Percentiles rank a stretch among this genome's conserved stretches.
Evolutionary conservation across 2,329 filamentous ascomycete genomes (phyloP).

Genomic region (Clathrospora elynae): DNA sequence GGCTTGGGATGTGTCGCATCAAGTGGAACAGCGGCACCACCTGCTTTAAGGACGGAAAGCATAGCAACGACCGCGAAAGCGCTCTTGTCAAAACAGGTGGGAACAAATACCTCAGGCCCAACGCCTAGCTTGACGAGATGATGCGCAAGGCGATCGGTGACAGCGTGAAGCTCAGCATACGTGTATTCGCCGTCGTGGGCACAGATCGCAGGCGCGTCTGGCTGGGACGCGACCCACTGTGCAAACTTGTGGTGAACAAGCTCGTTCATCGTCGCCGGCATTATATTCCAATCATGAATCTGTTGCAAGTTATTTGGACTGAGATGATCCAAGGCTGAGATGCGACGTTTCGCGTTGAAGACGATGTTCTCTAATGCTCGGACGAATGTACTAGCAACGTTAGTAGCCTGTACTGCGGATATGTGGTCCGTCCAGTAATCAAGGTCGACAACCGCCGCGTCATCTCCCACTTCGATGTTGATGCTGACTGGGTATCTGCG

Average conservation of each 20-base stretch:
- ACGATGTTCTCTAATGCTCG: constrained; percentile 46
- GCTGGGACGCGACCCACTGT: constrained; percentile 29
- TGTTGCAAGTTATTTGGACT: constrained; percentile 45
- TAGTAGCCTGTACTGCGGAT: constrained; percentile 38
- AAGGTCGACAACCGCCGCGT: constrained; percentile 37
- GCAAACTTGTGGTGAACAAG: constrained; percentile 41
- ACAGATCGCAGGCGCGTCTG: constrained; percentile 39
- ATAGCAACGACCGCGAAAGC: constrained; percentile 45
- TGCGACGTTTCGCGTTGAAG: constrained; percentile 38
- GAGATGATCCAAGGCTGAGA: constrained; percentile 47
- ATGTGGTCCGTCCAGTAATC: constrained; percentile 45
- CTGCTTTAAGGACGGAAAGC: constrained; percentile 48
- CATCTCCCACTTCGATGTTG: constrained; percentile 55
- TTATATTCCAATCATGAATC: constrained; percentile 39
- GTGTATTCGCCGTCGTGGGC: constrained; percentile 43
- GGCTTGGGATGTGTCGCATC: constrained; percentile 44
- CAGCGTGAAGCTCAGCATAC: constrained; percentile 37
- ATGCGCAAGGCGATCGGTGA: constrained; percentile 36
- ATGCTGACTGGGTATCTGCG: constrained; percentile 51
- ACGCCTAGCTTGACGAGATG: constrained; percentile 39
- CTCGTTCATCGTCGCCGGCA: constrained; percentile 38
- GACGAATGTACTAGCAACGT: constrained; percentile 41
- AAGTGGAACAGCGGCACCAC: constrained; percentile 44
- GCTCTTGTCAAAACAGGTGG: constrained; percentile 50
- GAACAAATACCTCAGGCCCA: constrained; percentile 41